Conservation (phyloP, 768 basidiomycete genomes). For the Suillus clintonianus region DNA sequence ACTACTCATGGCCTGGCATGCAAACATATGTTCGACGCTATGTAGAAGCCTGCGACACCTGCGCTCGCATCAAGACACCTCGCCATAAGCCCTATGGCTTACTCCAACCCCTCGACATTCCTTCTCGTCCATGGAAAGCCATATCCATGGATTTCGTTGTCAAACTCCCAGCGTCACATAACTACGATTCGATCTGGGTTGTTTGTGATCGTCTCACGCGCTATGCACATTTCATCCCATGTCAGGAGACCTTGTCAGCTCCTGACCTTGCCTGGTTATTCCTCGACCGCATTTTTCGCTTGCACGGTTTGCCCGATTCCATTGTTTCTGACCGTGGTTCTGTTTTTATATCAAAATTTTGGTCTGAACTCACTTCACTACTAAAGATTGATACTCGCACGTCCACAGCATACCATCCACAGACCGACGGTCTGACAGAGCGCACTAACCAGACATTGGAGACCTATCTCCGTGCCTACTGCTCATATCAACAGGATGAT, state of each 20-base stretch:
- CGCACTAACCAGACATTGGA: conserved; percentile 40
- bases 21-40: background rate
- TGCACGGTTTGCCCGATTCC: conserved; percentile 20
- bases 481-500: conserved; percentile 42
- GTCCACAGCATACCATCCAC: conserved; percentile 46
- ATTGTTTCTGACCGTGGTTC: conserved; percentile 26
- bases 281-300: conserved; percentile 9
- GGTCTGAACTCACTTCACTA: conserved; percentile 18
- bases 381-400: conserved; percentile 13
- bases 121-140: conserved; percentile 36
- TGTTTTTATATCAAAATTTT: conserved; percentile 30
- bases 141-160: conserved; percentile 46
- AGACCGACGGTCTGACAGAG: conserved; percentile 43
- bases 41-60: background rate
- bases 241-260: conserved; percentile 3
- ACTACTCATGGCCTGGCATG: conserved; percentile 42
- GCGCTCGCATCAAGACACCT: conserved; percentile 1
- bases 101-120: conserved; percentile 39
- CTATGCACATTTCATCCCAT: conserved; percentile 13
- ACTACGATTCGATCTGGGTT: conserved; percentile 34
- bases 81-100: conserved; percentile 14
- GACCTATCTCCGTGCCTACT: conserved; percentile 37
- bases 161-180: conserved; percentile 25
- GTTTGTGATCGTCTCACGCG: conserved; percentile 8
- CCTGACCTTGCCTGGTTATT: conserved; percentile 12